Percentiles rank a stretch among this genome's conserved stretches.
Evolutionary conservation across 164 flowering plant genomes (phyloP).

Genomic region (Annona cherimola): DNA sequence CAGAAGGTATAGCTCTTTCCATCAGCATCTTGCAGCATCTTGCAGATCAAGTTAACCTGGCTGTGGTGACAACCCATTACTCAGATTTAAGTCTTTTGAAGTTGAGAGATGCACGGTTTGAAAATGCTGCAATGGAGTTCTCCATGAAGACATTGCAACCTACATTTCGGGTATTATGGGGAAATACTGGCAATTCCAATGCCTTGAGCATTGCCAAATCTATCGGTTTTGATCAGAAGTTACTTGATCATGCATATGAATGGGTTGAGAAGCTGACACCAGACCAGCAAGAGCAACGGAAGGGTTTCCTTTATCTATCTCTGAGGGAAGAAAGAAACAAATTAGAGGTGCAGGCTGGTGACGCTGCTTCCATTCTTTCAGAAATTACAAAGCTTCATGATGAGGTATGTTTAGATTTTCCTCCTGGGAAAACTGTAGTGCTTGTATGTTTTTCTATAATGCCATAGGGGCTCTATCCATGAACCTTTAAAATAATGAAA

Average conservation of each 20-base stretch:
- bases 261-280: constrained; percentile 68
- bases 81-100: constrained; percentile 73
- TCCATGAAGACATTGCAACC: constrained; percentile 71
- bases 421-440: neutral
- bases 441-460: neutral
- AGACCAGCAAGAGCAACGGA: constrained; percentile 40
- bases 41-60: constrained; percentile 54
- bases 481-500: neutral
- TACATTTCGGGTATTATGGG: constrained; percentile 81
- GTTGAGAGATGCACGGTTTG: constrained; percentile 60
- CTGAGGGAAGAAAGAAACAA: constrained; percentile 59
- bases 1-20: constrained; percentile 95
- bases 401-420: constrained; percentile 46
- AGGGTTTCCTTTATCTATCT: constrained; percentile 65
- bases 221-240: constrained; percentile 61
- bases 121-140: constrained; percentile 96
- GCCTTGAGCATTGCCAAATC: constrained; percentile 75
- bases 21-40: constrained; percentile 78
- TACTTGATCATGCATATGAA: constrained; percentile 56
- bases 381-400: constrained; percentile 52
- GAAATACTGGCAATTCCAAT: constrained; percentile 79
- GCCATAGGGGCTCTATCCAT: neutral
- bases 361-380: constrained; percentile 59
- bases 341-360: constrained; percentile 52
- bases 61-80: constrained; percentile 91